Base-by-base conservation (phyloP, 2,329 filamentous ascomycete genomes). In the Arachnopeziza araneosa region DNA sequence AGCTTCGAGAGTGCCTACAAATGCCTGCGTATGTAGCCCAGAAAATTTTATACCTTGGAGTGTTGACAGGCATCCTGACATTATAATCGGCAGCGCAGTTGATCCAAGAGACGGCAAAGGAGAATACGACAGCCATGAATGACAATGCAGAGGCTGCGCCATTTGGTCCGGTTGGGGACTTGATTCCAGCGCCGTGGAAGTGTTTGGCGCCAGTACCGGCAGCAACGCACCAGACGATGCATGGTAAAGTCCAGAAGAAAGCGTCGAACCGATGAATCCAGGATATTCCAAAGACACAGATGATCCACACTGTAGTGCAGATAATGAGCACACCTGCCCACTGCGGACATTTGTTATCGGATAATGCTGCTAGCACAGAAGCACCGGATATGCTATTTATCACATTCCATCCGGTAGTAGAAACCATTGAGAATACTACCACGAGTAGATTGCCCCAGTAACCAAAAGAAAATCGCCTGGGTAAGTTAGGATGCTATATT, bases 401-500 rank as follows among this genome's bases (percentile, higher is more conserved):
- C 4, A 48, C 59, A 22, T 58, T 58, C 55, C 55, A 60, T 2
- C 59, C 59, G n/a, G 59, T 58, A 10, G 55, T 58, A 6, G 59
- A 55, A 14, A 58, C 52, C 59, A 58, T 60, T 1, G 59, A 57
- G 49, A 60, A 57, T 19, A 60, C 44, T 21, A 60, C 59, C 17
- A 57, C 55, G 17, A 60, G 48, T 3, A 74, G 79, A 61, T 75
- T 76, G 0, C 79, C 79, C 73, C 76, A 82, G 74, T 76, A 82
- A 24, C 80, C 79, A 52, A 82, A 76, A 32, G 74, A 76, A 68
- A 79, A 82, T 52, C 80, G 75, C 26, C 75, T 44, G 17, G 2
- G 4, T 44, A 17, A 44, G 36, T 44, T 44, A 44, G 36, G 6
- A 44, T n/a, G 10, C 36, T 44, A 44, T 17, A 17, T 44, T 44